Conservation (phyloP, 2,329 filamentous ascomycete genomes). For the Aureobasidium sp. region DNA sequence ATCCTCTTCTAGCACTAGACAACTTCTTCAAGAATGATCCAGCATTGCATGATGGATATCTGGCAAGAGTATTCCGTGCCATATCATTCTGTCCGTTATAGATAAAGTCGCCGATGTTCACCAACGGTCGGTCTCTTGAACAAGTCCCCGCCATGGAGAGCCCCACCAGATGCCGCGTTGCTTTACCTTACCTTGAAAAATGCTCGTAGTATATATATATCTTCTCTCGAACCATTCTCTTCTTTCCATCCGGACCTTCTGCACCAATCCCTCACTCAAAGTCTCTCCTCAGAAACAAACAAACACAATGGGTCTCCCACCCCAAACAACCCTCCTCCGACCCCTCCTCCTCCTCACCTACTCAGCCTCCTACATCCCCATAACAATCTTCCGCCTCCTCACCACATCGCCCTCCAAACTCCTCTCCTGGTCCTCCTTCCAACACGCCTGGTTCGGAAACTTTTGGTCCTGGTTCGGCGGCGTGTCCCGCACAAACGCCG, state of each 20-base stretch:
- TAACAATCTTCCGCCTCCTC: slow-evolving; percentile 39
- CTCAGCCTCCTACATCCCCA: slow-evolving; percentile 43
- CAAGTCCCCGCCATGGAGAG: background rate
- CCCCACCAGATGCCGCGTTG: background rate
- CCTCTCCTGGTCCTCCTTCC: slow-evolving; percentile 23
- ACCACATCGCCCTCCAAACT: slow-evolving; percentile 19
- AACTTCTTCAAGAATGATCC: background rate
- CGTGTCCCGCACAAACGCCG: slow-evolving; percentile 35
- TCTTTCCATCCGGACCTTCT: background rate
- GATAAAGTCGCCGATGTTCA: background rate
- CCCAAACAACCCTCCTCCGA: slow-evolving; percentile 23
- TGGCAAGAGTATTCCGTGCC: background rate
- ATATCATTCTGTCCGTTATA: background rate
- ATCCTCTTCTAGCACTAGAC: background rate
- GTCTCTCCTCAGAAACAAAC: background rate
- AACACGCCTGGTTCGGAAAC: slow-evolving; percentile 47
- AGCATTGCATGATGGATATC: background rate
- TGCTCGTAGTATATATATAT: background rate
- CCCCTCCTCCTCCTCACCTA: slow-evolving; percentile 41
- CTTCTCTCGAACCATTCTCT: too few relatives aligned
- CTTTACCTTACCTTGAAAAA: background rate
- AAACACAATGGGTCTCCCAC: background rate
- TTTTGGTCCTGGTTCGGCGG: slow-evolving; percentile 54
- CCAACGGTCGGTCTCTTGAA: background rate
- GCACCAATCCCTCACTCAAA: too few relatives aligned